Percentiles rank a stretch among this genome's conserved stretches.
Evolutionary conservation across 2,329 filamentous ascomycete genomes (phyloP).

Genomic region (Penicillium digitatum): DNA sequence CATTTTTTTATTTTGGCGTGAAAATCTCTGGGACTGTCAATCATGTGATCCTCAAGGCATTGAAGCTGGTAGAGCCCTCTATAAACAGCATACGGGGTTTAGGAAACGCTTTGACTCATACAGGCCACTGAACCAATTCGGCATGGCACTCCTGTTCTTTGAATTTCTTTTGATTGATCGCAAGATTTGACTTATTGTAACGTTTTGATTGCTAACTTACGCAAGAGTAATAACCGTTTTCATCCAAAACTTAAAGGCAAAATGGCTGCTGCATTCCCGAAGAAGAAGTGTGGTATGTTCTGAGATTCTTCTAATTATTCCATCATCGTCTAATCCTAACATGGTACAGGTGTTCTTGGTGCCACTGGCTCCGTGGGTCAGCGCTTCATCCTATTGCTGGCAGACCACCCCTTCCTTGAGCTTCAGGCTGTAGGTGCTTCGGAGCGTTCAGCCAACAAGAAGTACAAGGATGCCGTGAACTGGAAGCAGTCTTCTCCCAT

Average conservation of each 20-base stretch:
- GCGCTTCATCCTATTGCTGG: conserved; percentile 88
- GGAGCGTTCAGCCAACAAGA: conserved; percentile 82
- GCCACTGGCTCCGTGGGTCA: conserved; percentile 93
- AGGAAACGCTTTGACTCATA: conserved; percentile 18
- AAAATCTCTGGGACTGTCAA: neutral
- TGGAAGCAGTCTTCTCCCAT: conserved; percentile 93
- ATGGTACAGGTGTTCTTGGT: conserved; percentile 65
- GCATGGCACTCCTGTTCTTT: neutral
- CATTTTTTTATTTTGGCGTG: neutral
- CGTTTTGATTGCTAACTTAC: conserved; percentile 1
- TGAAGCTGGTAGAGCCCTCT: conserved; percentile 2
- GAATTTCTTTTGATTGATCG: neutral
- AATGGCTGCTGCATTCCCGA: conserved; percentile 33
- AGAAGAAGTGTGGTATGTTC: conserved; percentile 41
- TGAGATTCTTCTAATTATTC: neutral
- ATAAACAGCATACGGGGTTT: conserved; percentile 16
- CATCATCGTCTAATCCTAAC: conserved; percentile 16
- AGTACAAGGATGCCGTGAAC: conserved; percentile 86
- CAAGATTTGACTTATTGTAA: neutral
- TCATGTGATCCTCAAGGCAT: neutral
- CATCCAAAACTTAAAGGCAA: conserved; percentile 13
- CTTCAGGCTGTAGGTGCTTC: conserved; percentile 89
- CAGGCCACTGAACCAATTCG: conserved; percentile 5
- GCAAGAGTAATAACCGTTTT: conserved; percentile 4
- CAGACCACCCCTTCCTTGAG: conserved; percentile 78